Evolutionary conservation across 2,329 filamentous ascomycete species (phyloP).

Genomic region (Stemphylium beticola): DNA sequence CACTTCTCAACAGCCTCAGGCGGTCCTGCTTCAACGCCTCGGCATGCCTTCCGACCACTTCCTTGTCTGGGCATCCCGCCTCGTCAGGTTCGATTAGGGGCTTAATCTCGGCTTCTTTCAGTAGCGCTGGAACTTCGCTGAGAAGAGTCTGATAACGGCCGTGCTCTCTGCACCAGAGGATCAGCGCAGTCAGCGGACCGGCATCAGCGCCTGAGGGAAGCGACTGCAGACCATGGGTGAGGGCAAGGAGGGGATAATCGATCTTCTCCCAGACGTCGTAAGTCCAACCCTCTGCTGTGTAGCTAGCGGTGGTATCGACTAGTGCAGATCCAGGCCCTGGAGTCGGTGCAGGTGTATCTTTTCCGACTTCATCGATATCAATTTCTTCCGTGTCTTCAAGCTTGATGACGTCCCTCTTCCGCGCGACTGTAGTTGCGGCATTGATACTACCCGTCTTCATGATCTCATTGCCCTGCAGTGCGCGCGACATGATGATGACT

Average conservation of each 20-base stretch:
- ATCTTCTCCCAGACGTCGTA: slow-evolving; percentile 10
- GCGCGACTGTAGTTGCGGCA: neutral
- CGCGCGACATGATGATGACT: slow-evolving; percentile 21
- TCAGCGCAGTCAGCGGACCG: slow-evolving; percentile 22
- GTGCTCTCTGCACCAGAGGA: slow-evolving; percentile 18
- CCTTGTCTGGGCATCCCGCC: slow-evolving; percentile 14
- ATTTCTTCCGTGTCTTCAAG: neutral
- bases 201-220: slow-evolving; percentile 23
- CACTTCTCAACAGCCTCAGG: neutral
- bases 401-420: neutral
- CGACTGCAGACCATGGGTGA: slow-evolving; percentile 16
- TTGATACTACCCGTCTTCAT: neutral
- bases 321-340: neutral
- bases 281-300: slow-evolving; percentile 21
- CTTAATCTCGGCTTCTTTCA: slow-evolving; percentile 11
- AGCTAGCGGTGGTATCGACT: neutral
- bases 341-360: neutral
- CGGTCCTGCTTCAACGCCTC: slow-evolving; percentile 19
- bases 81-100: slow-evolving; percentile 14
- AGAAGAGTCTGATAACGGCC: slow-evolving; percentile 7
- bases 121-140: slow-evolving; percentile 11
- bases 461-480: neutral
- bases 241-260: slow-evolving; percentile 28
- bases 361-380: neutral
- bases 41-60: slow-evolving; percentile 1